Evolutionary conservation across 768 basidiomycete species (phyloP).

Genomic region (Sporobolomyces pararoseus): DNA sequence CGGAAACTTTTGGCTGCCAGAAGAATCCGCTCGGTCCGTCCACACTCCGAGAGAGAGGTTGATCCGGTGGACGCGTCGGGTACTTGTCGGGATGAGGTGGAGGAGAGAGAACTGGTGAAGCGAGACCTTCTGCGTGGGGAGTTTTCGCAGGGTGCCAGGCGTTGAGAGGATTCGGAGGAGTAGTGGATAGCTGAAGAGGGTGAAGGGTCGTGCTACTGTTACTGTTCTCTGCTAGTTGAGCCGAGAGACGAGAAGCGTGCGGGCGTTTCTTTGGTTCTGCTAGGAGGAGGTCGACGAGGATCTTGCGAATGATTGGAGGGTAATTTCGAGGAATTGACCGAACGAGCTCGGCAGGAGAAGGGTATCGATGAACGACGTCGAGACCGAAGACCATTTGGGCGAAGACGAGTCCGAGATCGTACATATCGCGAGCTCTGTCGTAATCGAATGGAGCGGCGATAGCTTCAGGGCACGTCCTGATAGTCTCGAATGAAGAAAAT

Average conservation of each 20-base stretch:
- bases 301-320: constrained; percentile 20
- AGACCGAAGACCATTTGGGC: constrained; percentile 40
- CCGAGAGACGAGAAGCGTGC: constrained; percentile 11
- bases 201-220: constrained; percentile 6
- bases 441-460: constrained; percentile 42
- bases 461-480: constrained; percentile 40
- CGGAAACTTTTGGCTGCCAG: constrained; percentile 38
- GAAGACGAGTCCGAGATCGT: constrained; percentile 41
- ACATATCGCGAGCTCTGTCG: constrained; percentile 42
- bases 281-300: constrained; percentile 37
- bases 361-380: constrained; percentile 26
- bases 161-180: constrained; percentile 22
- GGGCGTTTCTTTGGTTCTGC: constrained; percentile 36
- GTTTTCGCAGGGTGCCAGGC: constrained; percentile 17
- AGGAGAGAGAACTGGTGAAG: constrained; percentile 25
- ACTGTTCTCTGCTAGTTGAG: constrained; percentile 25
- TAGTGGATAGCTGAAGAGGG: constrained; percentile 21
- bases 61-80: background rate
- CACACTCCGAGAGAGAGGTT: constrained; percentile 18
- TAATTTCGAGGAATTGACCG: constrained; percentile 30
- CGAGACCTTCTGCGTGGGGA: background rate
- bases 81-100: constrained; percentile 4
- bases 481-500: background rate
- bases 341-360: constrained; percentile 36
- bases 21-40: constrained; percentile 42